Evolutionary conservation across 2,329 filamentous ascomycete genomes (phyloP).

Genomic region (Colletotrichum kahawae): DNA sequence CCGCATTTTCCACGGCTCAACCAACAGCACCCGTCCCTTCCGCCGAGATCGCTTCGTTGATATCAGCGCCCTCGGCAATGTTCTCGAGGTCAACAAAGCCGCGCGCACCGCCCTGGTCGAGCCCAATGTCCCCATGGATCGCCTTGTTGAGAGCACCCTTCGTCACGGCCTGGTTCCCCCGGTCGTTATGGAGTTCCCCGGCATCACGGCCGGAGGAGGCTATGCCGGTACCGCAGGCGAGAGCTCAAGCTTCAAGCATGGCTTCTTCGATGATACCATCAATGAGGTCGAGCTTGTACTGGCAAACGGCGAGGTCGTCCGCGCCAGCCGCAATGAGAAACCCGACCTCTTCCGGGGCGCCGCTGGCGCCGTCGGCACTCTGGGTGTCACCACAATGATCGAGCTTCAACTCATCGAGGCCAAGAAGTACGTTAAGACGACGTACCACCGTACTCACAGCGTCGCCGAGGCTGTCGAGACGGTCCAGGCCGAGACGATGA

Average conservation of each 20-base stretch:
- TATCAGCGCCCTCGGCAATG: slow-evolving; percentile 67
- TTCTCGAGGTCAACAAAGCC: slow-evolving; percentile 65
- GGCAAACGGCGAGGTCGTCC: slow-evolving; percentile 67
- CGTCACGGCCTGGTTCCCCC: slow-evolving; percentile 70
- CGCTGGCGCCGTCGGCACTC: slow-evolving; percentile 70
- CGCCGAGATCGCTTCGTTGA: slow-evolving; percentile 57
- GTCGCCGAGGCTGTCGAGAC: slow-evolving; percentile 51
- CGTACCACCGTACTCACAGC: slow-evolving; percentile 61
- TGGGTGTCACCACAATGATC: slow-evolving; percentile 71
- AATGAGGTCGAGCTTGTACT: slow-evolving; percentile 72
- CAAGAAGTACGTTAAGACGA: slow-evolving; percentile 64
- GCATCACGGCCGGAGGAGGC: slow-evolving; percentile 75
- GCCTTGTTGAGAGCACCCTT: slow-evolving; percentile 69
- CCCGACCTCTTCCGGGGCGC: slow-evolving; percentile 69
- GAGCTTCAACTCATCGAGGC: slow-evolving; percentile 69
- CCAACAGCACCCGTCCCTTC: slow-evolving; percentile 73
- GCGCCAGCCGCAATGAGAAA: slow-evolving; percentile 46
- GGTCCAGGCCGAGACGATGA: slow-evolving; percentile 51
- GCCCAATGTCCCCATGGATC: slow-evolving; percentile 79
- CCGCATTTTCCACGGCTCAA: slow-evolving; percentile 78
- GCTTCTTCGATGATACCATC: slow-evolving; percentile 73
- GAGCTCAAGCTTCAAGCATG: slow-evolving; percentile 71
- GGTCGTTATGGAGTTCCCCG: slow-evolving; percentile 79
- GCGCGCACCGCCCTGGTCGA: slow-evolving; percentile 69
- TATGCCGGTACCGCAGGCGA: slow-evolving; percentile 76